Conservation (phyloP, 495 filamentous ascomycete genomes). For the Lasiosphaeria ovina region DNA sequence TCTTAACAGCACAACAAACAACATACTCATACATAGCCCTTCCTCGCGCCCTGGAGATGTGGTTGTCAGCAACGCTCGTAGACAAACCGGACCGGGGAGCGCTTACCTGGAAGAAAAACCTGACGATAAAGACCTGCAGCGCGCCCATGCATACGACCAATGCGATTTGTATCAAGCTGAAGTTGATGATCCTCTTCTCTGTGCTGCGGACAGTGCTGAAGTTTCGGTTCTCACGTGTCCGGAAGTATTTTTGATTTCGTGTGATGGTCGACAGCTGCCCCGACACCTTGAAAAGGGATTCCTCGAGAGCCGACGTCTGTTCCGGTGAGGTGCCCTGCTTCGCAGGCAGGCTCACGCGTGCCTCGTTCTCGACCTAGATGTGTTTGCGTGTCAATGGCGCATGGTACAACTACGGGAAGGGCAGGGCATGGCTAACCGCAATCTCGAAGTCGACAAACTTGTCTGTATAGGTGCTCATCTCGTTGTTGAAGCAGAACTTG, state of each 20-base stretch:
- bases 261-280: slow-evolving; percentile 93
- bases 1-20: slow-evolving; percentile 3
- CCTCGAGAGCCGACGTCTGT: slow-evolving; percentile 86
- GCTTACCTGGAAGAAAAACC: slow-evolving; percentile 93
- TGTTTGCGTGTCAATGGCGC: slow-evolving; percentile 14
- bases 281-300: slow-evolving; percentile 94
- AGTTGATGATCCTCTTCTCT: slow-evolving; percentile 93
- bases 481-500: slow-evolving; percentile 96
- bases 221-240: slow-evolving; percentile 97
- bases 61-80: slow-evolving; percentile 18
- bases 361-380: slow-evolving; percentile 86
- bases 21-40: slow-evolving; percentile 54
- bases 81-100: background rate
- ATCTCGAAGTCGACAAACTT: slow-evolving; percentile 99
- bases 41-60: slow-evolving; percentile 48
- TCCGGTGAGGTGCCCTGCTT: slow-evolving; percentile 90
- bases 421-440: slow-evolving; percentile 57
- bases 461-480: slow-evolving; percentile 96
- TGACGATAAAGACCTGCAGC: slow-evolving; percentile 94
- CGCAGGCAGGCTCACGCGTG: slow-evolving; percentile 76
- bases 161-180: slow-evolving; percentile 85
- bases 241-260: slow-evolving; percentile 98
- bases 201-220: slow-evolving; percentile 97
- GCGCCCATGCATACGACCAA: slow-evolving; percentile 97
- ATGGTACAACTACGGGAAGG: slow-evolving; percentile 1